Percentiles rank a stretch among this genome's conserved stretches.
phyloP scores from a whole-genome alignment of 495 filamentous ascomycete genomes.

The Immersiella caudata region DNA sequence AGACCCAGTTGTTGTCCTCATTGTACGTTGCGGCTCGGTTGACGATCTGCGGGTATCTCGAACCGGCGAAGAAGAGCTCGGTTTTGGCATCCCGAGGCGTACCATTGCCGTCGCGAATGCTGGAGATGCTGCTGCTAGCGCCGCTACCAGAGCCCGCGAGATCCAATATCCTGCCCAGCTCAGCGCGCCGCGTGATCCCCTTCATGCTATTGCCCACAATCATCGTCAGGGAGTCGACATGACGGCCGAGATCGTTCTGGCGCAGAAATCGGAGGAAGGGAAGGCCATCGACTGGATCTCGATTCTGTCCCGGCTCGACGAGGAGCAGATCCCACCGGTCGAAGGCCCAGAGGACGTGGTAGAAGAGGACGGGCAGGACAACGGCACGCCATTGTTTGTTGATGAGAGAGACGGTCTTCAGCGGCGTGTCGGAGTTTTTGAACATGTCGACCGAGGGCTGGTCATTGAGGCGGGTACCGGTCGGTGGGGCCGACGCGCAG shows the following conservation, averaged over 20 bases:
- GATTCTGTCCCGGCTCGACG: constrained; percentile 20
- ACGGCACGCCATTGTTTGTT: constrained; percentile 45
- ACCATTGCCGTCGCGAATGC: background rate
- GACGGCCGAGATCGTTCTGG: constrained; percentile 33
- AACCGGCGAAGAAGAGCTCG: background rate
- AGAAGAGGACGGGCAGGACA: constrained; percentile 45
- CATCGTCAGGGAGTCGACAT: constrained; percentile 41
- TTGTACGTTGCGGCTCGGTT: constrained; percentile 14
- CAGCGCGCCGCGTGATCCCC: constrained; percentile 2
- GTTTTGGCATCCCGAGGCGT: background rate
- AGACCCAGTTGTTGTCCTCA: constrained; percentile 43
- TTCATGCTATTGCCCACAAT: constrained; percentile 24
- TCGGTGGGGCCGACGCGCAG: constrained; percentile 41
- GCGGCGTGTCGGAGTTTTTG: constrained; percentile 21
- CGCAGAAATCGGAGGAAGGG: constrained; percentile 39
- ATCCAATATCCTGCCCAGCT: background rate
- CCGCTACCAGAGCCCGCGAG: background rate
- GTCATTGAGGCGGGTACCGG: constrained; percentile 39
- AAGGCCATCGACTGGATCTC: constrained; percentile 22
- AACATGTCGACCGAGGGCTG: constrained; percentile 41
- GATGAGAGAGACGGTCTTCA: constrained; percentile 49
- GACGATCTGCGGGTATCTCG: constrained; percentile 12
- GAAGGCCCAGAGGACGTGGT: constrained; percentile 43
- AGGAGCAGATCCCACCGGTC: constrained; percentile 23
- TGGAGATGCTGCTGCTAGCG: background rate